These are phyloP conservation scores for Kwoniella sp. DNA, from an alignment of 768 basidiomycete genomes.

Conservation along the genomic window DNA sequence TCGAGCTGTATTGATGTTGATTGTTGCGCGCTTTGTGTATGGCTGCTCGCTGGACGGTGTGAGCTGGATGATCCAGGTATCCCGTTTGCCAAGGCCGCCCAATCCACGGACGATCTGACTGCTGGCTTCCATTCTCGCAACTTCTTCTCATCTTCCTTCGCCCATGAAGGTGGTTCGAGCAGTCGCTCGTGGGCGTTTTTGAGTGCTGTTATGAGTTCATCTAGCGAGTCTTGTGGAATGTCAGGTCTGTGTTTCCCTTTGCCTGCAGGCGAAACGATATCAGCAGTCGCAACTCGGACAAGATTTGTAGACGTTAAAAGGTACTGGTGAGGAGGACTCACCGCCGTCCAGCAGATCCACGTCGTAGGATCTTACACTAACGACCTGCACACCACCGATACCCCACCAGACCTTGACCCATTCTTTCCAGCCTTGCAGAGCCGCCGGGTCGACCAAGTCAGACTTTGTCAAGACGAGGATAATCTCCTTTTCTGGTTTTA, in stretches of 20 bases:
- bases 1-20: background rate
- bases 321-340: constrained; percentile 14
- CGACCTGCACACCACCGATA: constrained; percentile 64
- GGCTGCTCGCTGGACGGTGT: background rate
- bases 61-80: background rate
- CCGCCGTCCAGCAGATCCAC: constrained; percentile 56
- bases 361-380: constrained; percentile 74
- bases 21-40: background rate
- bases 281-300: background rate
- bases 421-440: constrained; percentile 45
- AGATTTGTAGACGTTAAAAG: background rate
- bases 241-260: constrained; percentile 62
- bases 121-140: constrained; percentile 67
- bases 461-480: constrained; percentile 89
- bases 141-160: constrained; percentile 61
- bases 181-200: constrained; percentile 69
- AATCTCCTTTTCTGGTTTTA: constrained; percentile 72
- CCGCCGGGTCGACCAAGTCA: constrained; percentile 72
- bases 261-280: too few species aligned
- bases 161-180: constrained; percentile 67
- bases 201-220: constrained; percentile 68
- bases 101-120: constrained; percentile 71
- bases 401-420: constrained; percentile 56
- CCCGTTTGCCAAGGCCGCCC: constrained; percentile 63
- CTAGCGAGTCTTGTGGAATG: constrained; percentile 69